Conservation (phyloP, 148 eudicot genomes). For the Mesembryanthemum crystallinum region DNA sequence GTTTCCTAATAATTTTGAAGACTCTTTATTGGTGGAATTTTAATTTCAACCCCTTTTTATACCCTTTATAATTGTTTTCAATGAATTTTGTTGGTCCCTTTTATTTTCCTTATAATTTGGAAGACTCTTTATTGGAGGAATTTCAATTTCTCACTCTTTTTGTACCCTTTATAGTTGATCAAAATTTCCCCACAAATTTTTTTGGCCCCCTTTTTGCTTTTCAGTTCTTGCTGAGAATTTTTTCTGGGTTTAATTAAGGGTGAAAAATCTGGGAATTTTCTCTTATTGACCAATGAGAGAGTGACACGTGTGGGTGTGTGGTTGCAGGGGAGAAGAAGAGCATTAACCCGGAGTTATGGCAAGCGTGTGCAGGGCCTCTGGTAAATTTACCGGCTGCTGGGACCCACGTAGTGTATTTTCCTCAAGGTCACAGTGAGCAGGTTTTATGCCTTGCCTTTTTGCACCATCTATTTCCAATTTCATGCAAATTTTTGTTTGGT, state of each 20-base stretch:
- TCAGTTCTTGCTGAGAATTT: not conserved
- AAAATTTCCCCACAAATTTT: not conserved
- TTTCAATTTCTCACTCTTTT: not conserved
- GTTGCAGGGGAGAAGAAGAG: constrained; percentile 69
- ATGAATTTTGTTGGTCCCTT: not conserved
- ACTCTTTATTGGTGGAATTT: no score
- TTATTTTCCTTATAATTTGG: not conserved
- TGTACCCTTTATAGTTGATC: not conserved
- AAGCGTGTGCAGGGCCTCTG: constrained; percentile 96
- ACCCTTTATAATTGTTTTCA: not conserved
- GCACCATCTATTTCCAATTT: not conserved
- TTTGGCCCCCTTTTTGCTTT: constrained; percentile 1
- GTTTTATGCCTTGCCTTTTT: constrained; percentile 25
- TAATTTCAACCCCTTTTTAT: not conserved
- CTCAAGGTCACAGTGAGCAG: constrained; percentile 99
- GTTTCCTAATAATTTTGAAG: not conserved
- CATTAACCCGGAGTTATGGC: constrained; percentile 88
- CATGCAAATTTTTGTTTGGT: constrained; percentile 8
- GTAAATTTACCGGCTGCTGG: constrained; percentile 90
- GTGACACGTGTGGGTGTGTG: constrained; percentile 28
- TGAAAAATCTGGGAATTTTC: not conserved
- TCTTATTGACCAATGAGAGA: not conserved
- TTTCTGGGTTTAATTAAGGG: not conserved
- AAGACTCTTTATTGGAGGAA: not conserved
- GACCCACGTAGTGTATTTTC: constrained; percentile 95